Evolutionary conservation across 805 yeast genomes (phyloP), one percentile per base, ranked within the genome.

Genomic region (Metschnikowia continentalis): DNA sequence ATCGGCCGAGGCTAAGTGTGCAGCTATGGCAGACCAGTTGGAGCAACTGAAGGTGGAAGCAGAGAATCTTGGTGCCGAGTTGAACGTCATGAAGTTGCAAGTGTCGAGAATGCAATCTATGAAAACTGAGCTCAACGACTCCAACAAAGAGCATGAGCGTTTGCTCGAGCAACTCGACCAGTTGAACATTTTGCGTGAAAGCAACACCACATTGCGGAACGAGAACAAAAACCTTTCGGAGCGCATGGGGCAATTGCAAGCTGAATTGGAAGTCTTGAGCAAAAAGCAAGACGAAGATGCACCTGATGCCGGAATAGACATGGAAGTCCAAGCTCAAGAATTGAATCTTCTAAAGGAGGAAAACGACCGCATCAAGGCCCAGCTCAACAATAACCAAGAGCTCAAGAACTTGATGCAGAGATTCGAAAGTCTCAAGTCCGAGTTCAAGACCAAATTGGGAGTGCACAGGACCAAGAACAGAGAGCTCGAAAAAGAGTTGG

Each of bases 131-230:
- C 41, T 70, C 10, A 66, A 64, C 7, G 68, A 57, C 55, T 53
- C 54, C 65, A 71, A 69, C 41, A 61, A 69, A 20, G 80, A 75
- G 47, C 83, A 82, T 49, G 65, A 71, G 5, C 71, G 74, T 40
- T 61, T 85, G 19, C 52, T 76, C 50, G 74, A 75, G 45, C 84
- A 83, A 58, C 68, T 84, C 47, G 78, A 82, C 50, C 86, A 85
- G 55, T 64, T 86, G 63, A 82, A 80, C 57, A 69, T 85, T 23
- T 65, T 86, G 49, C 74, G 87, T 47, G 92, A 86, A 64, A 84
- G 89, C 58, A 86, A 86, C 58, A 69, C 75, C 7, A 79, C 88
- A 1, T 71, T 86, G 55, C 75, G 91, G 46, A 71, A 72, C 49
- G 88, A 84, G 48, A 68, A 74, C 49, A 54, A 53, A 15, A 52